phyloP scores from a whole-genome alignment of 2,329 filamentous ascomycete species.

The Penicillium sp. region DNA sequence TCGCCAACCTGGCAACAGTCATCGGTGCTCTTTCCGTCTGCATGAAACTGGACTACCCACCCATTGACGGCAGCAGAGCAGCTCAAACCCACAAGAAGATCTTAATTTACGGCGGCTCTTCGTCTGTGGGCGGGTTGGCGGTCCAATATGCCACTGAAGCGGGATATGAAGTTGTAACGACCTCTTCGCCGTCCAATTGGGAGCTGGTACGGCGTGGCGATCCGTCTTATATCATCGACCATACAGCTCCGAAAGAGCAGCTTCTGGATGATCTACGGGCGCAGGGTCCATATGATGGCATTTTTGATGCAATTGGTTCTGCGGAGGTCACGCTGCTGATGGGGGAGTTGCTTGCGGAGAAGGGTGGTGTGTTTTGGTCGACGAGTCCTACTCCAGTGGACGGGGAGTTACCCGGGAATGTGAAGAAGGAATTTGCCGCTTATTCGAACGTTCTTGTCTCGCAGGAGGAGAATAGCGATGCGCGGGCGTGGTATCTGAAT shows the following conservation, averaged over 20 bases:
- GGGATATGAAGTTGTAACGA: constrained; percentile 17
- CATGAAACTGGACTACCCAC: constrained; percentile 18
- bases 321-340: neutral
- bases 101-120: constrained; percentile 15
- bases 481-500: constrained; percentile 7
- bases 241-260: constrained; percentile 5
- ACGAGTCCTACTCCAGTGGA: constrained; percentile 7
- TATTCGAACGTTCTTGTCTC: constrained; percentile 3
- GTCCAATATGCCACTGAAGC: constrained; percentile 13
- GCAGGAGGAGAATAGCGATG: neutral
- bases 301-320: constrained; percentile 9
- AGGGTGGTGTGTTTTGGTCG: constrained; percentile 2
- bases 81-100: constrained; percentile 11
- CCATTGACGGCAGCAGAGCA: constrained; percentile 1
- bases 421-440: constrained; percentile 6
- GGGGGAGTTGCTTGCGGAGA: constrained; percentile 6
- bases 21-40: constrained; percentile 18
- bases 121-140: constrained; percentile 5
- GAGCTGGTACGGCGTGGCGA: constrained; percentile 3
- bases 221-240: constrained; percentile 16
- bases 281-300: constrained; percentile 12
- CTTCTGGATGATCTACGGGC: neutral
- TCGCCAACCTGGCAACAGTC: constrained; percentile 23
- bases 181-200: constrained; percentile 12
- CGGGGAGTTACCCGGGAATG: constrained; percentile 1